Evolutionary conservation across 2,329 filamentous ascomycete genomes (phyloP).

Genomic region (Fusarium dlaminii): DNA sequence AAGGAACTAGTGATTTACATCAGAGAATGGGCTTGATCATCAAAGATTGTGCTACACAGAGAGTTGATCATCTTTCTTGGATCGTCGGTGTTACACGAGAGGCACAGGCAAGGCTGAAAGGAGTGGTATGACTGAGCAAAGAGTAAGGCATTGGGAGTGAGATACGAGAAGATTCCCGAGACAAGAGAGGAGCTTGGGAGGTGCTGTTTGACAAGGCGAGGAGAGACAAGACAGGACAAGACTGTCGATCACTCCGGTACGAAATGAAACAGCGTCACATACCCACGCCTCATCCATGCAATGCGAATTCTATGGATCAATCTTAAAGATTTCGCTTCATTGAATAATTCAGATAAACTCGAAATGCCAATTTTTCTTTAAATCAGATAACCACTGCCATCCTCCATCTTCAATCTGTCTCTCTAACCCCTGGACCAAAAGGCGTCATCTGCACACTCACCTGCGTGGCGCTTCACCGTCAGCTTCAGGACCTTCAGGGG

Average conservation of each 20-base stretch:
- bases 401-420: not conserved
- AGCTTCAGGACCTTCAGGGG: not conserved
- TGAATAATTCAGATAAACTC: not conserved
- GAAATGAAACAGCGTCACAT: constrained; percentile 28
- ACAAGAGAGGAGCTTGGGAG: not conserved
- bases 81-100: not conserved
- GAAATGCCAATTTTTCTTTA: not conserved
- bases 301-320: constrained; percentile 13
- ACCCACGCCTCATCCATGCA: constrained; percentile 1
- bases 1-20: not conserved
- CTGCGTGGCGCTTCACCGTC: constrained; percentile 10
- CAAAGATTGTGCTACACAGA: not conserved
- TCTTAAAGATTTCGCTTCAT: not conserved
- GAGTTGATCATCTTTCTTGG: not conserved
- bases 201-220: not conserved
- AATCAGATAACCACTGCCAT: not conserved
- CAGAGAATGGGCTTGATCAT: not conserved
- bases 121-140: constrained; percentile 2
- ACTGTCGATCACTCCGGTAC: constrained; percentile 21
- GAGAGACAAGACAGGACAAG: not conserved
- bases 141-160: not conserved
- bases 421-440: not conserved
- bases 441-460: not conserved
- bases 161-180: constrained; percentile 1
- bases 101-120: not conserved